These are phyloP conservation scores for Backusella parvicylindrica DNA, from an alignment of 192 early-diverging fungal genomes.

Conservation along the genomic window DNA sequence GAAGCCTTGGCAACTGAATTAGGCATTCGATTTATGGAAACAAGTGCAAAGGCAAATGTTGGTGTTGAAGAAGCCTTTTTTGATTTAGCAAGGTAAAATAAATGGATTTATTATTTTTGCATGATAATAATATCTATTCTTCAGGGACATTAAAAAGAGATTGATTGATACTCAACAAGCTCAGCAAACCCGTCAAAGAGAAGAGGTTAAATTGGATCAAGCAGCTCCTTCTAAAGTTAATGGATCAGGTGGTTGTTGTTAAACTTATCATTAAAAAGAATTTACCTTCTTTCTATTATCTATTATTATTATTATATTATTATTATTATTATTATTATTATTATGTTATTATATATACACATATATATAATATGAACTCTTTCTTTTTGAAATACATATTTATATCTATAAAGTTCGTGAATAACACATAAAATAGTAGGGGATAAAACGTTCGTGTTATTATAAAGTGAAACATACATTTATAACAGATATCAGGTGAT, in stretches of 20 bases:
- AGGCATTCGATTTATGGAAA: conserved; percentile 94
- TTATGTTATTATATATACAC: neutral
- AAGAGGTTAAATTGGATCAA: conserved; percentile 31
- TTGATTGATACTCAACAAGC: conserved; percentile 85
- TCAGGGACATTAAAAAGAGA: conserved; percentile 96
- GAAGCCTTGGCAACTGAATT: conserved; percentile 91
- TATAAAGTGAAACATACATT: too few species aligned
- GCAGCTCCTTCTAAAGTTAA: conserved; percentile 7
- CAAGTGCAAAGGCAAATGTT: conserved; percentile 98
- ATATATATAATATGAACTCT: neutral
- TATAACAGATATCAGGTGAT: too few species aligned
- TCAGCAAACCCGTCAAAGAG: conserved; percentile 31
- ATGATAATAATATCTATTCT: neutral
- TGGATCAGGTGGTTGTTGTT: neutral
- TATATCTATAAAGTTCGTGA: too few species aligned
- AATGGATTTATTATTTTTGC: neutral
- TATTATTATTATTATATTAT: neutral
- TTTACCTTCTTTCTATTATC: neutral
- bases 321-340: neutral
- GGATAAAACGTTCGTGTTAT: too few species aligned
- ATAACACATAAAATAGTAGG: too few species aligned
- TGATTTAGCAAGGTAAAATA: conserved; percentile 77
- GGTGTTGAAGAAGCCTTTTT: conserved; percentile 98
- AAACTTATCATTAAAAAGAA: neutral
- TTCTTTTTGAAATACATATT: too few species aligned